Conservation (phyloP, 306 rosid species). For the Cyamopsis tetragonoloba region DNA sequence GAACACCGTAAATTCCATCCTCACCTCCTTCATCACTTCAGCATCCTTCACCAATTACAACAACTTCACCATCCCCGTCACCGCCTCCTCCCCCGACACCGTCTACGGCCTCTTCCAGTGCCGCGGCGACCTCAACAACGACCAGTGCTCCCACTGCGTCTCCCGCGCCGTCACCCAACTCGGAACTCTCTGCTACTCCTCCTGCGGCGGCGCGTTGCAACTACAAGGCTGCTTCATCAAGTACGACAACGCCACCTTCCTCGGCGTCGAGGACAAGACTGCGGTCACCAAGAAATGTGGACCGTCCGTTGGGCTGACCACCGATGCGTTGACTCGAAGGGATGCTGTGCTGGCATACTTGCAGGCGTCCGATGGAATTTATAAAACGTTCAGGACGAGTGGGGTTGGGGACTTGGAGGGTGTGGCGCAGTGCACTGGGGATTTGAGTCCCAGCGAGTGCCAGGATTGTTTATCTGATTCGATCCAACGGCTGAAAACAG, state of each 20-base stretch:
- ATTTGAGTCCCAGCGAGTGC: conserved; percentile 69
- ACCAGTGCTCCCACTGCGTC: conserved; percentile 67
- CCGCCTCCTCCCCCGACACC: conserved; percentile 36
- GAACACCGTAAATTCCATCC: conserved; percentile 52
- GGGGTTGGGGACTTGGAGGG: conserved; percentile 39
- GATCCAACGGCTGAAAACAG: conserved; percentile 63
- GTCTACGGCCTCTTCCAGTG: conserved; percentile 82
- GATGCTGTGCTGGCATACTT: conserved; percentile 57
- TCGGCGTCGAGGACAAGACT: conserved; percentile 88
- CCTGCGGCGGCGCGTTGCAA: conserved; percentile 88
- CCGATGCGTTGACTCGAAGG: conserved; percentile 43
- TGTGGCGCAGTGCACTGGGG: conserved; percentile 86
- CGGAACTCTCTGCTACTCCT: conserved; percentile 51
- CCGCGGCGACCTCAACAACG: conserved; percentile 62
- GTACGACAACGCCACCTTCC: conserved; percentile 63
- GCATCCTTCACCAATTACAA: conserved; percentile 64
- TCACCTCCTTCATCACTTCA: conserved; percentile 63
- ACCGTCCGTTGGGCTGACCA: conserved; percentile 44
- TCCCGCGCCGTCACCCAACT: conserved; percentile 52
- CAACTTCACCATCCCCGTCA: conserved; percentile 49
- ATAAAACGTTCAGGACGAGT: conserved; percentile 29
- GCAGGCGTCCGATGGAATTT: conserved; percentile 37
- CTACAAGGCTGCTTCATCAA: conserved; percentile 80
- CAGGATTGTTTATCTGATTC: conserved; percentile 79
- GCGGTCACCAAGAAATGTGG: conserved; percentile 71